phyloP scores from a whole-genome alignment of 768 basidiomycete genomes.

The Astraeus odoratus region DNA sequence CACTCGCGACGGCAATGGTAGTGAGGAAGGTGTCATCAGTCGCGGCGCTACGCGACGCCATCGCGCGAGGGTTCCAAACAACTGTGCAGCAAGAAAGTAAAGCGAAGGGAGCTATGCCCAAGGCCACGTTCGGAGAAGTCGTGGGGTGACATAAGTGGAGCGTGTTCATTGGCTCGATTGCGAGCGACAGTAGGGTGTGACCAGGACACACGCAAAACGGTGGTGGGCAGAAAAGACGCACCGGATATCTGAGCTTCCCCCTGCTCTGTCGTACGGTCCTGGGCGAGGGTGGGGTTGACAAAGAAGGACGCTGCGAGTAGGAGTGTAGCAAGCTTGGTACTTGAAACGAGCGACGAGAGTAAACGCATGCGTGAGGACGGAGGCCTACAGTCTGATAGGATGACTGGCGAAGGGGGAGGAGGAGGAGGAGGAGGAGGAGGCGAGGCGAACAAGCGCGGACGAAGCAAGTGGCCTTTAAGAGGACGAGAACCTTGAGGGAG shows the following conservation, averaged over 20 bases:
- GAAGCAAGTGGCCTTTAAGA: not conserved
- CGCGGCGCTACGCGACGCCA: too few relatives aligned
- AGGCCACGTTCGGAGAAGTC: too few relatives aligned
- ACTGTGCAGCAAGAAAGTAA: too few relatives aligned
- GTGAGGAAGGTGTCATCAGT: too few relatives aligned
- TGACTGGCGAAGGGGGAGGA: not conserved
- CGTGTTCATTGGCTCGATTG: not conserved
- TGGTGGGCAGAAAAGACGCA: slow-evolving; percentile 11
- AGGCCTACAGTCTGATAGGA: slow-evolving; percentile 1
- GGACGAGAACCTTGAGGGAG: too few relatives aligned
- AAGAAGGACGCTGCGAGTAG: slow-evolving; percentile 6
- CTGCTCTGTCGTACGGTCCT: slow-evolving; percentile 29
- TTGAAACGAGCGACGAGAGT: slow-evolving; percentile 13
- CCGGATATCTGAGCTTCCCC: slow-evolving; percentile 33
- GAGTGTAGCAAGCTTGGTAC: not conserved
- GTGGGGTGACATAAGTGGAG: too few relatives aligned
- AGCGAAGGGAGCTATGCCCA: too few relatives aligned
- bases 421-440: not conserved
- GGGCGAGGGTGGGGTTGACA: slow-evolving; percentile 7
- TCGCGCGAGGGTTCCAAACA: too few relatives aligned
- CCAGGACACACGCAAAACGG: not conserved
- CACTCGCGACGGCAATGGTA: too few relatives aligned
- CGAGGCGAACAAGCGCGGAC: too few relatives aligned
- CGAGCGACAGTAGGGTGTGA: not conserved
- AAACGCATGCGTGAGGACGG: slow-evolving; percentile 13